Percentiles rank a stretch among this genome's conserved stretches.
phyloP scores from a whole-genome alignment of 257 asterid species.

The Solanum chilense region DNA sequence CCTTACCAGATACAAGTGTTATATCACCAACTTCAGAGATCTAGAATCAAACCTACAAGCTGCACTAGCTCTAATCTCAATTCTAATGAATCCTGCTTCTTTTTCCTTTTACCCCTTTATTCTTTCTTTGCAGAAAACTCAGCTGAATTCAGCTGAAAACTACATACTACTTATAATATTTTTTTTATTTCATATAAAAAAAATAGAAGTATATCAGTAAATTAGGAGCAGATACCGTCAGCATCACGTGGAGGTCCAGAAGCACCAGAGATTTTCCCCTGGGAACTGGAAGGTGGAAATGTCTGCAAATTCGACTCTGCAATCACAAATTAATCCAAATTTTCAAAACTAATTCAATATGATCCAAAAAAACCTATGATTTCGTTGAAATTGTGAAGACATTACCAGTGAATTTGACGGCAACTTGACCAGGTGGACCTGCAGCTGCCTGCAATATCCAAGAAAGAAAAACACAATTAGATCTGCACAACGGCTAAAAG shows the following conservation, averaged over 20 bases:
- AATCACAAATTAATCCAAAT: slow-evolving; percentile 5
- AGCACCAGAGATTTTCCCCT: slow-evolving; percentile 78
- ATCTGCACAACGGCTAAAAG: slow-evolving; percentile 2
- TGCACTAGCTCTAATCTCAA: not conserved
- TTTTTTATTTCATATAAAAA: not conserved
- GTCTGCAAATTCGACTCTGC: slow-evolving; percentile 92
- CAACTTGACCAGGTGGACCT: slow-evolving; percentile 60
- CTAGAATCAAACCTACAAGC: not conserved
- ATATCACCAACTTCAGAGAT: not conserved
- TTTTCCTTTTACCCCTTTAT: not conserved
- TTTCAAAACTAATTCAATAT: not conserved
- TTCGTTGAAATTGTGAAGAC: not conserved
- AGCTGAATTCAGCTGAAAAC: not conserved
- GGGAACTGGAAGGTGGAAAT: slow-evolving; percentile 76
- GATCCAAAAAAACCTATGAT: not conserved
- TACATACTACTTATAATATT: not conserved
- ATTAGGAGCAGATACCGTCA: slow-evolving; percentile 48
- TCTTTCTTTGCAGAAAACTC: not conserved
- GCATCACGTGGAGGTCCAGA: slow-evolving; percentile 96
- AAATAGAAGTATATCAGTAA: not conserved
- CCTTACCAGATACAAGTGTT: not conserved
- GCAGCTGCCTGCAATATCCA: slow-evolving; percentile 43
- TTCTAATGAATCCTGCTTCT: not conserved
- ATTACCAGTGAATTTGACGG: slow-evolving; percentile 72
- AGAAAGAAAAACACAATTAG: not conserved